Conservation (phyloP, 2,329 filamentous ascomycete genomes). For the Pseudogymnoascus sp. region DNA sequence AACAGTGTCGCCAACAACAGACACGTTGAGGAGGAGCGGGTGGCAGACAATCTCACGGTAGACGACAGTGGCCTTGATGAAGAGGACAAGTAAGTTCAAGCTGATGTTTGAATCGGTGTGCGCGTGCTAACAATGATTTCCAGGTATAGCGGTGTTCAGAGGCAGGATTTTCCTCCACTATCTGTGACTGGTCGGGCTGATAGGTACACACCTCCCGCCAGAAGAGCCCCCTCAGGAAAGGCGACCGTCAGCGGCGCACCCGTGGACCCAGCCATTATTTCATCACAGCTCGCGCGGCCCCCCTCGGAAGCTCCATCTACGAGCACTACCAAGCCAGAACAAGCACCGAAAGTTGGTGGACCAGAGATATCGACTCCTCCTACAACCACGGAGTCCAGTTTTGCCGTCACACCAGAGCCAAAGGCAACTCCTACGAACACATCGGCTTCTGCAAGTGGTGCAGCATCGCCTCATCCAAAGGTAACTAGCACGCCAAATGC, state of each 20-base stretch:
- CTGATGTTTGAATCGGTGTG: not conserved
- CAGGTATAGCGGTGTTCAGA: conserved; percentile 85
- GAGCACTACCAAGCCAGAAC: conserved; percentile 15
- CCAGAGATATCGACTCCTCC: conserved; percentile 23
- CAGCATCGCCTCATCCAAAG: conserved; percentile 22
- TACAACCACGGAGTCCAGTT: conserved; percentile 22
- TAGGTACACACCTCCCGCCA: conserved; percentile 86
- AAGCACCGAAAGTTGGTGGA: conserved; percentile 12
- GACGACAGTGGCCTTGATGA: conserved; percentile 67
- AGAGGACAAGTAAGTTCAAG: conserved; percentile 71
- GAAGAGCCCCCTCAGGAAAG: conserved; percentile 67
- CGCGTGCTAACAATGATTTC: conserved; percentile 16
- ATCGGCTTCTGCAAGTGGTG: conserved; percentile 29
- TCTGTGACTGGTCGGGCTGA: conserved; percentile 38
- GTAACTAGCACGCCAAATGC: conserved; percentile 40
- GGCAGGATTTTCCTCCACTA: conserved; percentile 65
- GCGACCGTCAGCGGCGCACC: conserved; percentile 68
- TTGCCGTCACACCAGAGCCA: conserved; percentile 13
- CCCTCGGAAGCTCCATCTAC: conserved; percentile 24
- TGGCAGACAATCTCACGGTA: conserved; percentile 56
- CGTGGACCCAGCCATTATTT: conserved; percentile 84
- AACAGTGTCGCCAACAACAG: conserved; percentile 61
- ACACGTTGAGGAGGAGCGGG: conserved; percentile 84
- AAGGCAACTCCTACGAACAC: conserved; percentile 27
- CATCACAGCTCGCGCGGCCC: conserved; percentile 60